A percentile compares a stretch with the other conserved stretches of the same genome.
Evolutionary conservation across 164 flowering plant species (phyloP).

Genomic region (Vitis rotundifolia): DNA sequence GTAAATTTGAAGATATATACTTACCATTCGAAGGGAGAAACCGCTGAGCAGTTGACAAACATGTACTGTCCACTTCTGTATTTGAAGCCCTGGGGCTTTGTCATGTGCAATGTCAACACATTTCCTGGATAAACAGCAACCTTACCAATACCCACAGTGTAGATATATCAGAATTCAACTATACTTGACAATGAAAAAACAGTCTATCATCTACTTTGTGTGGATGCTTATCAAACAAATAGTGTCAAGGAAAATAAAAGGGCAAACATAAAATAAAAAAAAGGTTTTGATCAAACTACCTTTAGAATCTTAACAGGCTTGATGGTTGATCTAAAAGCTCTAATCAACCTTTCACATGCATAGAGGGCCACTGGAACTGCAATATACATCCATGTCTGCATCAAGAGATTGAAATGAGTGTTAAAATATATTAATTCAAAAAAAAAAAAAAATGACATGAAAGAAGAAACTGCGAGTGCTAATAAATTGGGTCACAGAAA

Average conservation of each 20-base stretch:
- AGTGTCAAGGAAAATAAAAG: no score
- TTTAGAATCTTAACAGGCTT: conserved; percentile 36
- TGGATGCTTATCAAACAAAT: no score
- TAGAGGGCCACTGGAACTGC: conserved; percentile 37
- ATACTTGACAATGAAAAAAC: background rate
- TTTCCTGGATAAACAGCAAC: conserved; percentile 50
- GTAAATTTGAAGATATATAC: background rate
- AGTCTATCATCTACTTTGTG: no score
- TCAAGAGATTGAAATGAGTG: background rate
- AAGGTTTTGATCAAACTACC: conserved; percentile 9
- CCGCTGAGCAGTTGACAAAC: conserved; percentile 42
- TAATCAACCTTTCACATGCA: conserved; percentile 35
- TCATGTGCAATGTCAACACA: conserved; percentile 42
- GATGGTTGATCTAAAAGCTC: conserved; percentile 42
- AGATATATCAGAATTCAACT: background rate
- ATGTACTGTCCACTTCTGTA: conserved; percentile 49
- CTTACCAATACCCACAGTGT: conserved; percentile 6
- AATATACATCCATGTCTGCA: conserved; percentile 53
- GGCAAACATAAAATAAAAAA: no score
- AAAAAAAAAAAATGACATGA: background rate
- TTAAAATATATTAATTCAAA: background rate
- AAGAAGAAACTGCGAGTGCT: no score
- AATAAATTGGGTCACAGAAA: no score
- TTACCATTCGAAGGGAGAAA: conserved; percentile 49
- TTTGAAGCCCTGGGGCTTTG: conserved; percentile 43